These are phyloP conservation scores for Pyrrhoderma lamaoense DNA, from an alignment of 1,284 basidiomycete species.

Conservation along the genomic window DNA sequence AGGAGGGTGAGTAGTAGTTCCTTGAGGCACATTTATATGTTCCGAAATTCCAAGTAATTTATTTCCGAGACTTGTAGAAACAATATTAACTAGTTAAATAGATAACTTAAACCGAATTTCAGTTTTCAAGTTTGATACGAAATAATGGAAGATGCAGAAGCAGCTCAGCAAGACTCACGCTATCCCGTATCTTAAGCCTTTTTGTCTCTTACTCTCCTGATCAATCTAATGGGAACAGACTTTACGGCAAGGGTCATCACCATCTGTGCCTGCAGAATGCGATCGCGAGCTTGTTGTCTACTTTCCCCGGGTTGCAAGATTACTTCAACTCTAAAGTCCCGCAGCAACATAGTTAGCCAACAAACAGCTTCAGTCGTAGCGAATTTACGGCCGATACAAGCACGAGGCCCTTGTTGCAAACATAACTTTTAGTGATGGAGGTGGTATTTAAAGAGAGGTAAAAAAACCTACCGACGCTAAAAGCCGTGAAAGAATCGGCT, in stretches of 20 bases:
- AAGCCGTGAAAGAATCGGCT: slow-evolving; percentile 36
- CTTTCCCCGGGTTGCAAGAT: slow-evolving; percentile 36
- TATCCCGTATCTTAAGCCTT: not conserved
- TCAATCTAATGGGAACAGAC: slow-evolving; percentile 36
- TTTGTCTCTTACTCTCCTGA: slow-evolving; percentile 20
- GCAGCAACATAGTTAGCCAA: slow-evolving; percentile 41
- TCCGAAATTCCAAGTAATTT: too few relatives aligned
- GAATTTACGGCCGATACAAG: slow-evolving; percentile 50
- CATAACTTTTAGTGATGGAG: not conserved
- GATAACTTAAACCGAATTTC: too few relatives aligned
- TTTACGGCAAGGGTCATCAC: slow-evolving; percentile 34
- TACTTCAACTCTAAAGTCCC: slow-evolving; percentile 45
- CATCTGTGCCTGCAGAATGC: slow-evolving; percentile 37
- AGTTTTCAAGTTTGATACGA: too few relatives aligned
- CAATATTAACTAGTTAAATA: too few relatives aligned
- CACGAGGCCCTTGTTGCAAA: slow-evolving; percentile 34
- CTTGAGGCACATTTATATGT: too few relatives aligned
- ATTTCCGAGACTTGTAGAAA: too few relatives aligned
- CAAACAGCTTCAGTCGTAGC: slow-evolving; percentile 44
- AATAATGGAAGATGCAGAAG: not conserved
- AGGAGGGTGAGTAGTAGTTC: too few relatives aligned
- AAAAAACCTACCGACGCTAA: slow-evolving; percentile 37
- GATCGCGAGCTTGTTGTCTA: slow-evolving; percentile 34
- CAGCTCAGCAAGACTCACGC: not conserved
- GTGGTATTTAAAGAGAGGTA: not conserved